Base-by-base conservation (phyloP, 2,329 filamentous ascomycete genomes). In the Hortaea sp. region DNA sequence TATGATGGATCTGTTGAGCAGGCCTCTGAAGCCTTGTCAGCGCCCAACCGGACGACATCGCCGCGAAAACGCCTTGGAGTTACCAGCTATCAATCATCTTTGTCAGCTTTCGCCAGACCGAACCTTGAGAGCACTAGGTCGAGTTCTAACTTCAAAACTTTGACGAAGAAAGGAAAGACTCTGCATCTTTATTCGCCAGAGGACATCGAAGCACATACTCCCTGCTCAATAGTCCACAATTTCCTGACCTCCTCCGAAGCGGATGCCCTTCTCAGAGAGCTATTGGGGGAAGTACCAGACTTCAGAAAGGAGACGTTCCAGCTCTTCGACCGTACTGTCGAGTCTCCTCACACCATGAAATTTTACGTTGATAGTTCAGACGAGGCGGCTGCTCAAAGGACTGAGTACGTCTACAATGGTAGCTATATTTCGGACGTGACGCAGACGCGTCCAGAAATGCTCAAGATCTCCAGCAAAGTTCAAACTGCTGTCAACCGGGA, bases 151-250 rank as follows among this genome's bases (percentile, higher is more conserved):
- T 39, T 42, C 7, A 58, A 53, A 53, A 52, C 75, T 0, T 66
- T 85, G 49, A 81, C 84, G 0, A 84, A 78, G 57, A 94, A 84
- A 61, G 90, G 89, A 9, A 79, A 80, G 55, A 95, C 90, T 0
- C 67, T 97, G 2, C 85, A 90, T 60, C 72, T 97, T 0, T 97
- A 85, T 64, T 80, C 85, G 38, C 85, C 89, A 0, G 72, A 79
- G 35, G 88, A 95, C 56, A 79, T 97, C 40, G 84, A 86, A 42
- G 74, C 78, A 27, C 78, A 94, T 60, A 95, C 90, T 0, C 88
- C 92, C 1, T 95, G 89, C 66, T 89, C 86, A 7, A 85, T 97
- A 53, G 81, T 95, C 46, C 88, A 94, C 66, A 92, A 95, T 59
- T 95, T 97, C 56, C 72, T 98, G 0, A 81, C 87, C 0, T 29